Percentiles rank a stretch among this genome's conserved stretches.
Conservation (phyloP, 176 grass and related monocot species). For the Urochloa ruziziensis region DNA sequence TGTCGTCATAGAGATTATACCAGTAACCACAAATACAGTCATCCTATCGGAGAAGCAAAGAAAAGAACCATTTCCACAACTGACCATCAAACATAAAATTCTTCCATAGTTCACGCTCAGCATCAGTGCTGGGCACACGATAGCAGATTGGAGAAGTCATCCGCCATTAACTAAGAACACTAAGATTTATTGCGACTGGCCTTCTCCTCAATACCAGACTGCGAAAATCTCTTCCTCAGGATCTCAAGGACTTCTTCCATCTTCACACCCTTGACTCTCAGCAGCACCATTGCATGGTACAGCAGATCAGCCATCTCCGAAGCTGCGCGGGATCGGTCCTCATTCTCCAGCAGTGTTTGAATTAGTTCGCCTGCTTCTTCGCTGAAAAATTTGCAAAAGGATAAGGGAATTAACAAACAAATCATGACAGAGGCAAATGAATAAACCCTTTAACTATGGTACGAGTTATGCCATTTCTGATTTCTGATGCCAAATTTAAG, state of each 20-base stretch:
- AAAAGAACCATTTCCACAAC: constrained; percentile 2
- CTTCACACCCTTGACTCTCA: constrained; percentile 61
- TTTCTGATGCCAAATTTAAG: background rate
- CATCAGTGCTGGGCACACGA: background rate
- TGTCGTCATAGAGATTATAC: background rate
- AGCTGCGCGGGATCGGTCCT: constrained; percentile 53
- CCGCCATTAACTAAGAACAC: background rate
- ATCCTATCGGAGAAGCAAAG: background rate
- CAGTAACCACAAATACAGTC: background rate
- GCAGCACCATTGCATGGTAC: constrained; percentile 90
- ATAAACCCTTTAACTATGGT: background rate
- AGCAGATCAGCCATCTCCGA: constrained; percentile 90
- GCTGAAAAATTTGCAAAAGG: constrained; percentile 34
- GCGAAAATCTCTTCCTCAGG: constrained; percentile 78
- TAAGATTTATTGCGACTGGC: constrained; percentile 63
- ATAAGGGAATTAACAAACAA: constrained; percentile 8
- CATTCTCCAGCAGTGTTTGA: constrained; percentile 66
- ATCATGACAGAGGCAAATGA: background rate
- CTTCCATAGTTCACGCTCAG: background rate
- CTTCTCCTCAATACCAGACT: constrained; percentile 83
- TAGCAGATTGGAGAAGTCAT: background rate
- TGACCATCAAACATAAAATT: background rate
- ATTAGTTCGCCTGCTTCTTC: constrained; percentile 83
- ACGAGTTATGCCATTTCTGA: background rate
- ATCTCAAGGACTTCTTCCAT: constrained; percentile 78